Evolutionary conservation across 116 monocot species (phyloP).

Genomic region (Papilionanthe hybrid): DNA sequence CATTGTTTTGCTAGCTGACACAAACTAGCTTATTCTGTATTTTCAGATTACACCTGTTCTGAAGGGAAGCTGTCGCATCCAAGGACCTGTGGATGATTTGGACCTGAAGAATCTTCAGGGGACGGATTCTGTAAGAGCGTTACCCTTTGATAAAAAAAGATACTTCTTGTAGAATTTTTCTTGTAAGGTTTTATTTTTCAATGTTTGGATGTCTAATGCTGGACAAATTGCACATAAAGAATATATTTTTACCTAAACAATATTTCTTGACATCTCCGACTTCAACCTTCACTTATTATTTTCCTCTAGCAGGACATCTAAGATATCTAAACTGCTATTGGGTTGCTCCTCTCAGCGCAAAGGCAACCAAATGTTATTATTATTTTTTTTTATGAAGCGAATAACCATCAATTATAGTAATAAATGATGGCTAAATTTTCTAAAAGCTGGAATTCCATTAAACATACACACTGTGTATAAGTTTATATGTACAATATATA

Average conservation of each 20-base stretch:
- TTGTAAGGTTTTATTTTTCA: background rate
- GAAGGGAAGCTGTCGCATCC: slow-evolving; percentile 46
- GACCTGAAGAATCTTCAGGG: slow-evolving; percentile 25
- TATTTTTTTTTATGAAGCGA: background rate
- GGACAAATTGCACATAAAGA: background rate
- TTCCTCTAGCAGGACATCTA: background rate
- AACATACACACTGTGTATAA: background rate
- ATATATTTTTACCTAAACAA: background rate
- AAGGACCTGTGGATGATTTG: slow-evolving; percentile 48
- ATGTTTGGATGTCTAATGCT: background rate
- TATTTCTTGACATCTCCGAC: background rate
- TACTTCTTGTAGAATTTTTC: background rate
- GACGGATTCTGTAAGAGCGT: slow-evolving; percentile 33
- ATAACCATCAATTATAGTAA: background rate
- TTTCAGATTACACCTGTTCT: slow-evolving; percentile 62
- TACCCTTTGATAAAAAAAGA: background rate
- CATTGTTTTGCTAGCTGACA: background rate
- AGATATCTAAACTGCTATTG: background rate
- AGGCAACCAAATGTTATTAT: background rate
- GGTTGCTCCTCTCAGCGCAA: background rate
- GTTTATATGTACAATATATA: too few species aligned
- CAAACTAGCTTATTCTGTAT: slow-evolving; percentile 9
- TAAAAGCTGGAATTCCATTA: background rate
- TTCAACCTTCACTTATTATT: background rate
- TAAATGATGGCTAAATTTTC: background rate